These are phyloP conservation scores for Alternaria hordeiaustralica DNA, from an alignment of 2,329 filamentous ascomycete genomes.

Conservation along the genomic window DNA sequence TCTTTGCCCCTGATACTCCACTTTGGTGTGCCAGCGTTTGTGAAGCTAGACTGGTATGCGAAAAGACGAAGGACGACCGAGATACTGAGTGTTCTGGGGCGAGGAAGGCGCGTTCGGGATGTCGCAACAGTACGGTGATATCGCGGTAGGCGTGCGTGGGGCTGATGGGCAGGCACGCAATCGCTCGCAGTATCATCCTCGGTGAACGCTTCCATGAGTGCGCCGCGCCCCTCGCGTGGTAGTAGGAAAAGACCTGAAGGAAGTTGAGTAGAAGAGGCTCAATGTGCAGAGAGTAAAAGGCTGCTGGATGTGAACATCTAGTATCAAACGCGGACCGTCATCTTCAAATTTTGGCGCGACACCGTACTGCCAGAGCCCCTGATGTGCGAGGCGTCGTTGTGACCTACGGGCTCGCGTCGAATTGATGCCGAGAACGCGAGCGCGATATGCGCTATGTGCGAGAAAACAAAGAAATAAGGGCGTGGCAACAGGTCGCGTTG, in stretches of 20 bases:
- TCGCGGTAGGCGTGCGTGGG: neutral
- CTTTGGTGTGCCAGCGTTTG: neutral
- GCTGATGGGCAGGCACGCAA: no score
- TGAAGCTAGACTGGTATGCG: neutral
- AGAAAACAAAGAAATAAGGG: neutral
- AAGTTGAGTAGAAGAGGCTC: fast-evolving
- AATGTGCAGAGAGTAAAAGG: neutral
- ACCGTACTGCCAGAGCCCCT: neutral
- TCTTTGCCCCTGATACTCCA: neutral
- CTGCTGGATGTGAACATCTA: neutral
- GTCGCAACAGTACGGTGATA: neutral
- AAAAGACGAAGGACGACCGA: neutral
- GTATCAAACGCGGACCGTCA: neutral
- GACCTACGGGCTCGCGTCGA: neutral
- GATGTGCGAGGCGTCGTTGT: neutral
- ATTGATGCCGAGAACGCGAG: neutral
- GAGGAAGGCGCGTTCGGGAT: neutral
- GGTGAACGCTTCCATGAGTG: no score
- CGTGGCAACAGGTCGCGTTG: neutral
- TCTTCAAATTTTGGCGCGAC: neutral
- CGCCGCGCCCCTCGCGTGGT: neutral
- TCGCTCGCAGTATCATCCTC: neutral
- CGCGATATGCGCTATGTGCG: neutral
- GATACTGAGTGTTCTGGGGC: neutral
- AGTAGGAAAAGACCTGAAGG: neutral